phyloP scores from a whole-genome alignment of 495 filamentous ascomycete species.

The Parathielavia appendiculata region DNA sequence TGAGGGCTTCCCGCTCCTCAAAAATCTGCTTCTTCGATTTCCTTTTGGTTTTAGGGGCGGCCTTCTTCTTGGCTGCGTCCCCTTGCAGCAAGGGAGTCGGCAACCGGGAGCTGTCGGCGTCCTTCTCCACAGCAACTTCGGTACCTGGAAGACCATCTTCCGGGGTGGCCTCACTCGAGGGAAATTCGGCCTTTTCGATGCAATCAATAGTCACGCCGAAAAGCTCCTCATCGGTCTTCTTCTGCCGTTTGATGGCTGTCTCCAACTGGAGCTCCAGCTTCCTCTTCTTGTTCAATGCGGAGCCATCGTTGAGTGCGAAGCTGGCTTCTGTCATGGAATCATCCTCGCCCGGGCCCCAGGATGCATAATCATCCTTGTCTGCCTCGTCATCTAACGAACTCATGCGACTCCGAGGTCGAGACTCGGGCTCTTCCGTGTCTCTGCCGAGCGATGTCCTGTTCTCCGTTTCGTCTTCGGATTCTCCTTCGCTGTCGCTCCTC shows the following conservation, averaged over 20 bases:
- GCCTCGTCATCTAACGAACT: slow-evolving; percentile 61
- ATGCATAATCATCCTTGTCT: slow-evolving; percentile 56
- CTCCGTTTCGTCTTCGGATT: slow-evolving; percentile 47
- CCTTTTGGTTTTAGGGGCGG: slow-evolving; percentile 49
- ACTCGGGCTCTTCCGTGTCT: slow-evolving; percentile 80
- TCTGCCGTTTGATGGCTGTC: slow-evolving; percentile 62
- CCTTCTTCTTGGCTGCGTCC: slow-evolving; percentile 40
- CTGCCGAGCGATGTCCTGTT: slow-evolving; percentile 51
- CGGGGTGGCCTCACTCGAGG: slow-evolving; percentile 31
- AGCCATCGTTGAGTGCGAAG: slow-evolving; percentile 42
- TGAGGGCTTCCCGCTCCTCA: slow-evolving; percentile 61
- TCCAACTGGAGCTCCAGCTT: slow-evolving; percentile 60
- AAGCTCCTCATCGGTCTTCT: slow-evolving; percentile 72
- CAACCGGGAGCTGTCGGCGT: slow-evolving; percentile 39
- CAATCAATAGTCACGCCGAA: slow-evolving; percentile 57
- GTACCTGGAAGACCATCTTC: slow-evolving; percentile 40
- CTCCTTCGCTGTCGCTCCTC: slow-evolving; percentile 53
- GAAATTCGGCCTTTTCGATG: slow-evolving; percentile 43
- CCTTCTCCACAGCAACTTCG: slow-evolving; percentile 32
- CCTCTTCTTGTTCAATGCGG: slow-evolving; percentile 55
- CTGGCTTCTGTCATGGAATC: slow-evolving; percentile 54
- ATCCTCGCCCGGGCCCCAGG: slow-evolving; percentile 44
- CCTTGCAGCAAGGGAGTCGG: slow-evolving; percentile 38
- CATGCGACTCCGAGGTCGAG: slow-evolving; percentile 71
- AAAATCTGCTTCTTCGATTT: slow-evolving; percentile 71